Conservation (phyloP, 129 eudicot genomes). For the Escallonia herrerae region DNA sequence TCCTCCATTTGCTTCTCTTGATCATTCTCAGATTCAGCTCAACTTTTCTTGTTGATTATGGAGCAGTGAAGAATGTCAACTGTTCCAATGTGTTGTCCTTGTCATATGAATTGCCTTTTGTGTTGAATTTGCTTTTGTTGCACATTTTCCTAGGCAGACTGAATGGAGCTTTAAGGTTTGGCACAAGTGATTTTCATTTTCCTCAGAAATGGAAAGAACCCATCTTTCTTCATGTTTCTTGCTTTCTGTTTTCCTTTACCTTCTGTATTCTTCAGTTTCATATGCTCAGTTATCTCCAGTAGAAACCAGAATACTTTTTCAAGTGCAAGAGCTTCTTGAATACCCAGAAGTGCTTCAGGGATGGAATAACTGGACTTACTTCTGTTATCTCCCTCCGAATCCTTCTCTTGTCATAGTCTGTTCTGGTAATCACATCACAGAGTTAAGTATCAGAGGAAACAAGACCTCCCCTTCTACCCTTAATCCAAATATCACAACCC, state of each 20-base stretch:
- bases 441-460: constrained; percentile 67
- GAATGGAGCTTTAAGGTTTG: not conserved
- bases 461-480: constrained; percentile 29
- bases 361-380: constrained; percentile 71
- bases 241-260: constrained; percentile 20
- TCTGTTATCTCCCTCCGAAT: constrained; percentile 61
- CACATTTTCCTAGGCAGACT: constrained; percentile 3
- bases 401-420: constrained; percentile 47
- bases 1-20: too few species aligned
- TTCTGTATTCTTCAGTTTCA: constrained; percentile 23
- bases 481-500: constrained; percentile 13
- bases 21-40: too few species aligned
- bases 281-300: constrained; percentile 48
- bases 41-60: not conserved
- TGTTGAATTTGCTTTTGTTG: not conserved
- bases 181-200: constrained; percentile 1
- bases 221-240: constrained; percentile 13
- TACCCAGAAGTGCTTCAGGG: constrained; percentile 59
- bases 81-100: too few species aligned
- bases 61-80: not conserved
- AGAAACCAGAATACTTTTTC: constrained; percentile 57
- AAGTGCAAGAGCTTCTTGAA: constrained; percentile 66
- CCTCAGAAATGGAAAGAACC: constrained; percentile 11
- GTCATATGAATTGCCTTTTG: not conserved
- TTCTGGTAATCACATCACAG: constrained; percentile 64